Evolutionary conservation across 2,329 filamentous ascomycete species (phyloP).

Genomic region (Trichoderma atroviride): DNA sequence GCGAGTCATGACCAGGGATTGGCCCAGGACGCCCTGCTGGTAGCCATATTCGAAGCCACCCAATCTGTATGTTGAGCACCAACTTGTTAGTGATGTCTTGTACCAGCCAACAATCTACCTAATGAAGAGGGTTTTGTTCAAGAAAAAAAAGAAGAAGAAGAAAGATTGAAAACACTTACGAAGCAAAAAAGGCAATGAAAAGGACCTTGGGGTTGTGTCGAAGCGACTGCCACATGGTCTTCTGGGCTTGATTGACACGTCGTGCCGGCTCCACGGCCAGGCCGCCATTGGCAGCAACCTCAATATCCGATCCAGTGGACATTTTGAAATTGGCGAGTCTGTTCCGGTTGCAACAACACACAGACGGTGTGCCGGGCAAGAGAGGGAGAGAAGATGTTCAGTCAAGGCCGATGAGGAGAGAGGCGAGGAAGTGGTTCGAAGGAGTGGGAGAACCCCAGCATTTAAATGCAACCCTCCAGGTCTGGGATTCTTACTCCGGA

Average conservation of each 20-base stretch:
- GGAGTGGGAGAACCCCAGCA: conserved; percentile 13
- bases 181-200: conserved; percentile 46
- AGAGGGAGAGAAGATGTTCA: neutral
- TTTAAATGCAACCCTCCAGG: conserved; percentile 23
- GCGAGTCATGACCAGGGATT: conserved; percentile 55
- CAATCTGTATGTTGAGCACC: conserved; percentile 39
- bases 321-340: neutral
- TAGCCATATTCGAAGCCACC: conserved; percentile 57
- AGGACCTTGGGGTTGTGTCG: conserved; percentile 43
- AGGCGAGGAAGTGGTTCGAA: neutral
- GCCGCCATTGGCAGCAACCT: conserved; percentile 23
- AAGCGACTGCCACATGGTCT: conserved; percentile 36
- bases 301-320: conserved; percentile 28
- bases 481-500: conserved; percentile 22
- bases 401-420: neutral
- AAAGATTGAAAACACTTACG: conserved; percentile 35
- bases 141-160: neutral
- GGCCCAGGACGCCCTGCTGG: conserved; percentile 57
- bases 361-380: neutral
- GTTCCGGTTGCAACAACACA: neutral
- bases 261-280: conserved; percentile 29
- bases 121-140: too few species aligned
- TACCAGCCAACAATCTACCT: too few species aligned
- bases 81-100: neutral
- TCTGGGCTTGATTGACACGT: conserved; percentile 27